These are phyloP conservation scores for Globisporangium canariense DNA, from an alignment of 352 stramenopile genomes.

Conservation along the genomic window DNA sequence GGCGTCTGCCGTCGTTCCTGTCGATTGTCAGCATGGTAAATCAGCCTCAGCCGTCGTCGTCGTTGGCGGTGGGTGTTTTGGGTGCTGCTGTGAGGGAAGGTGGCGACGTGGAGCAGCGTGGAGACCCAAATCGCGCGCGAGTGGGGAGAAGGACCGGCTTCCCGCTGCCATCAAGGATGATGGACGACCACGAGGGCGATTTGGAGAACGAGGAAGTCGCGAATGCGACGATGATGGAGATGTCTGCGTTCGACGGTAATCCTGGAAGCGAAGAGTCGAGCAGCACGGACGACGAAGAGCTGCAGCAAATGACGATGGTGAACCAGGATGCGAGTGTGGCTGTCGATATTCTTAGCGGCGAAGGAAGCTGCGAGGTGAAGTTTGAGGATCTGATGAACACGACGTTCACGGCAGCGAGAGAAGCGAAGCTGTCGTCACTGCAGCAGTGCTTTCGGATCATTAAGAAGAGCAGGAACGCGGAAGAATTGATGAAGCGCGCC, in stretches of 20 bases:
- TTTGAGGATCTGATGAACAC: slow-evolving; percentile 61
- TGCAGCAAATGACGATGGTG: slow-evolving; percentile 66
- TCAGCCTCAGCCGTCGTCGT: not conserved
- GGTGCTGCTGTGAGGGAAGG: not conserved
- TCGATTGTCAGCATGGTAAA: not conserved
- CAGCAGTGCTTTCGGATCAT: slow-evolving; percentile 60
- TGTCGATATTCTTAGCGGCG: slow-evolving; percentile 17
- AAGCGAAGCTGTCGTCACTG: slow-evolving; percentile 46
- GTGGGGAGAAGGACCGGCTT: not conserved
- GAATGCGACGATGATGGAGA: slow-evolving; percentile 17
- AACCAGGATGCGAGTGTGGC: slow-evolving; percentile 34
- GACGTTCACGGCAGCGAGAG: slow-evolving; percentile 56
- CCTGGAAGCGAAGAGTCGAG: slow-evolving; percentile 58
- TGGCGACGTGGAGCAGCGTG: not conserved
- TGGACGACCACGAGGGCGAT: not conserved
- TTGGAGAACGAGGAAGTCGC: slow-evolving; percentile 20
- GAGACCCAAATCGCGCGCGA: not conserved
- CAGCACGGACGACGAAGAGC: slow-evolving; percentile 76
- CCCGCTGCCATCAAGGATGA: not conserved
- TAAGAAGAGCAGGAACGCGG: slow-evolving; percentile 42
- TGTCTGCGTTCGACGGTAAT: slow-evolving; percentile 3
- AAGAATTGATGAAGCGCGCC: slow-evolving; percentile 46
- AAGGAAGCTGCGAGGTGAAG: slow-evolving; percentile 46
- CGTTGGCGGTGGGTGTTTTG: not conserved
- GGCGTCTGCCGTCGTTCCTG: slow-evolving; percentile 5